Base-by-base conservation (phyloP, 257 asterid species). In the Cynanchum wilfordii region DNA sequence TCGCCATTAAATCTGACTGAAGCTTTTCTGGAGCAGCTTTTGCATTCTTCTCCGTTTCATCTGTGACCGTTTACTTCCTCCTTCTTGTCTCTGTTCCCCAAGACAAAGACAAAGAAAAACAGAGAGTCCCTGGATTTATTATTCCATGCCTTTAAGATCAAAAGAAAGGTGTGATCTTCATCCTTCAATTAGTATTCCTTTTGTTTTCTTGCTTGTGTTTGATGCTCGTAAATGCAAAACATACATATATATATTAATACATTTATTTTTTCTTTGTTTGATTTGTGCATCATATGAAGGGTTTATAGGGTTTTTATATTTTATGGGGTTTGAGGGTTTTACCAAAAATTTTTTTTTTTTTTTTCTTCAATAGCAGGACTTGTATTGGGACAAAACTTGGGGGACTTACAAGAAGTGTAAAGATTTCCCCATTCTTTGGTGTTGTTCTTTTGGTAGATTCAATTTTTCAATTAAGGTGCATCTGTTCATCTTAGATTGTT, bases 61-160 rank as follows among this genome's bases (percentile, higher is more conserved):
- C 10, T 40, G 45, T 40, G 45, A 40, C 11, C 8, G 47, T 7
- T 42, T 42, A 42, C 47, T 42, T 59, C 40, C 55, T 42, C 27
- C 11, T 36, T n/a, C 58, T 76, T 55, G 51, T 69, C 12, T 71
- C 10, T 42, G 11, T 42, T 36, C 27, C 2, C 47, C 6, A 10
- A 55, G 62, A 44, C 59, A 44, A 75, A 54, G 56, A 1, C 0
- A 42, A 7, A 8, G 2, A 71, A 75, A 54, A 55, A 42, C 67
- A 51, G 66, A 50, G 66, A 42, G 12, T 42, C 70, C 36, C 20
- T 65, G 56, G 50, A 33, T 77, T 62, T 73, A 33, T 62, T 73
- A 75, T 72, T 76, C 70, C 78, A 80, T 72, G 81, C 73, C 71
- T 80, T 71, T 50, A 30, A 76, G 78, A 76, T n/a, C n/a, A n/a